A percentile compares a stretch with the other conserved stretches of the same genome.
These are phyloP conservation scores for Acanthamoeba healyi DNA, from an alignment of 208 protist species.

Conservation along the genomic window DNA sequence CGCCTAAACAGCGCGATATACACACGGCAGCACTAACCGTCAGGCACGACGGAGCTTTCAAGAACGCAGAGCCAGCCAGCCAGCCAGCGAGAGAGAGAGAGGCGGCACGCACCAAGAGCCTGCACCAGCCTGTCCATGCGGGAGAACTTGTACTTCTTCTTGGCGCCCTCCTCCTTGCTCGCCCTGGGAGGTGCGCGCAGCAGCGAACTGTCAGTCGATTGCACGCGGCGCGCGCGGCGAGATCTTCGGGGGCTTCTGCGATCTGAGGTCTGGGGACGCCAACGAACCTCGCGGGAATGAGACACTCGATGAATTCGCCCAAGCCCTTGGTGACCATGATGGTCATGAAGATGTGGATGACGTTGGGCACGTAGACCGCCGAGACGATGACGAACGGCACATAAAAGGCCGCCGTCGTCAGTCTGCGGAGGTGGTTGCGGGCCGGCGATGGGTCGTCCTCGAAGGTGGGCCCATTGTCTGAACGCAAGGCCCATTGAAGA, in stretches of 20 bases:
- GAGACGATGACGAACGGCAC: conserved; percentile 33
- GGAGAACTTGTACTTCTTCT: conserved; percentile 49
- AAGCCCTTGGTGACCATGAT: conserved; percentile 55
- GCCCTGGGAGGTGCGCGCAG: too few species aligned
- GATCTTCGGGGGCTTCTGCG: too few species aligned
- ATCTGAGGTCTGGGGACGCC: background rate
- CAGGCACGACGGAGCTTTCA: too few species aligned
- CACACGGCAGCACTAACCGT: background rate
- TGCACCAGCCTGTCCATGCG: conserved; percentile 49
- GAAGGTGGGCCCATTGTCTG: conserved; percentile 51
- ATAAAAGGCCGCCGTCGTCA: conserved; percentile 26
- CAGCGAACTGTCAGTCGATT: too few species aligned
- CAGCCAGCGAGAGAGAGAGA: too few species aligned
- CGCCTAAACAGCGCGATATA: background rate
- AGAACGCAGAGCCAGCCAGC: too few species aligned
- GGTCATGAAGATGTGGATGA: conserved; percentile 55
- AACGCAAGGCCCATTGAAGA: too few species aligned
- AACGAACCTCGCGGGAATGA: background rate
- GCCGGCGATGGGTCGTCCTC: background rate
- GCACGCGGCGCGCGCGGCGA: too few species aligned
- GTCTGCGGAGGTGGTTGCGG: conserved; percentile 24
- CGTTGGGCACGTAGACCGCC: conserved; percentile 1
- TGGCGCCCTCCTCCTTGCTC: conserved; percentile 63
- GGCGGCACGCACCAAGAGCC: background rate
- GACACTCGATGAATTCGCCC: conserved; percentile 28